Evolutionary conservation across 129 eudicot species (phyloP), one percentile per base, ranked within the genome.

Genomic region (Chrysanthemum makinoi): DNA sequence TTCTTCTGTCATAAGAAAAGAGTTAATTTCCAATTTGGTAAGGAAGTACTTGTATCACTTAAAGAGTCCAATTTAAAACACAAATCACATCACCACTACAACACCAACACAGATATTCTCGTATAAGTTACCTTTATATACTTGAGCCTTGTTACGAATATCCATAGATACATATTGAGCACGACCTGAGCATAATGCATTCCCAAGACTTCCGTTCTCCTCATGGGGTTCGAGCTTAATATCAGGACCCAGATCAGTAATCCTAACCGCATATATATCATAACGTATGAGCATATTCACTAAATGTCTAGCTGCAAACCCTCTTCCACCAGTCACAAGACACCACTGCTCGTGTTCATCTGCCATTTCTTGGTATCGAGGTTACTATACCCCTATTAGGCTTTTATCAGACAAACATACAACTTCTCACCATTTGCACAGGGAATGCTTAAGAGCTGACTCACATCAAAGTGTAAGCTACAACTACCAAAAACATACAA

Each of bases 291-390:
- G 90, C 95, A 87, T 93, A 60, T 76, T 84, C 77, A 93, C 98
- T 83, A 93, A 70, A 82, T 93, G 92, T 39, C 95, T 79, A 50
- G 95, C 98, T 17, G 88, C 98, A 72, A 93, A 93, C 6, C 98
- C 98, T 70, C 98, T 85, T 67, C 98, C 98, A 6, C 98, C 98
- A 2, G 98, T 93, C 77, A 93, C 98, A 68, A 93, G 87, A 75
- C 96, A 93, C 98, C 96, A 93, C 44, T 75, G 62, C 80, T 83
- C 95, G 76, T 73, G 79, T 50, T 2, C 47, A 70, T 82, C 92
- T 24, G 57, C 68, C 88, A 86, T 86, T 74, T 74, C 64, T 67
- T 79, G 1, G 1, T 60, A 26, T 13, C 10, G 4, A 19, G 44
- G 44, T 39, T 39, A 39, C 44, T 5, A 39, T 39, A 6, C 2